These are phyloP conservation scores for Zalaria obscura DNA, from an alignment of 2,329 filamentous ascomycete species.

Conservation along the genomic window DNA sequence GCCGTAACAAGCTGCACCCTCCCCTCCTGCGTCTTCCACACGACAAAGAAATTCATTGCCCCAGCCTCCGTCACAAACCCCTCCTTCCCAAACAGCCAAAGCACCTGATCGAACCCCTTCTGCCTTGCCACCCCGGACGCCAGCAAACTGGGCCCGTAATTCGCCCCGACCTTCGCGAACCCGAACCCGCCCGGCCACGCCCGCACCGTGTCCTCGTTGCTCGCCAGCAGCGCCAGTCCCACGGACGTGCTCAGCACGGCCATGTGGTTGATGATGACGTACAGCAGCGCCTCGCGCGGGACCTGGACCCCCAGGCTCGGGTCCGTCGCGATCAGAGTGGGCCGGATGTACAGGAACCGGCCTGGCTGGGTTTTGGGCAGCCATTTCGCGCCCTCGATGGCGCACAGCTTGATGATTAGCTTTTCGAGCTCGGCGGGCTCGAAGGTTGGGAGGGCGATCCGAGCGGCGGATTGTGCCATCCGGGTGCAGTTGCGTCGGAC, in stretches of 20 bases:
- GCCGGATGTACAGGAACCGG: conserved; percentile 58
- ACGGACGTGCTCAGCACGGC: conserved; percentile 16
- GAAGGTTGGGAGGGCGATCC: conserved; percentile 65
- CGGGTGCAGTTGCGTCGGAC: conserved; percentile 57
- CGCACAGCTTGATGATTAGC: conserved; percentile 57
- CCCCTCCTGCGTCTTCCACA: conserved; percentile 56
- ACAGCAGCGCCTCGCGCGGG: conserved; percentile 75
- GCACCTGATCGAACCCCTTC: conserved; percentile 71
- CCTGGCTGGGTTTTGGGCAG: conserved; percentile 55
- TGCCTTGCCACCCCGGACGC: conserved; percentile 62
- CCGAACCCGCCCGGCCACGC: conserved; percentile 92
- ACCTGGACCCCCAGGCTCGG: conserved; percentile 66
- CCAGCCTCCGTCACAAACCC: conserved; percentile 79
- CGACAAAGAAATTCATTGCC: conserved; percentile 80
- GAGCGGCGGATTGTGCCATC: conserved; percentile 38
- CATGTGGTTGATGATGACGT: conserved; percentile 50
- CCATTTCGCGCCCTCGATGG: conserved; percentile 65
- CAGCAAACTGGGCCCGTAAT: conserved; percentile 75
- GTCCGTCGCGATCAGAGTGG: conserved; percentile 70
- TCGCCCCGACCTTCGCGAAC: conserved; percentile 82
- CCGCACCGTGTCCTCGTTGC: conserved; percentile 66
- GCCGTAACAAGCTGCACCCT: conserved; percentile 65
- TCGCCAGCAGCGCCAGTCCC: conserved; percentile 58
- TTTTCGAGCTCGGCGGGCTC: conserved; percentile 57
- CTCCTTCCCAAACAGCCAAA: conserved; percentile 80